A percentile compares a stretch with the other conserved stretches of the same genome.
phyloP scores from a whole-genome alignment of 139 green algal genomes.

The Spirogloea muscicola region DNA sequence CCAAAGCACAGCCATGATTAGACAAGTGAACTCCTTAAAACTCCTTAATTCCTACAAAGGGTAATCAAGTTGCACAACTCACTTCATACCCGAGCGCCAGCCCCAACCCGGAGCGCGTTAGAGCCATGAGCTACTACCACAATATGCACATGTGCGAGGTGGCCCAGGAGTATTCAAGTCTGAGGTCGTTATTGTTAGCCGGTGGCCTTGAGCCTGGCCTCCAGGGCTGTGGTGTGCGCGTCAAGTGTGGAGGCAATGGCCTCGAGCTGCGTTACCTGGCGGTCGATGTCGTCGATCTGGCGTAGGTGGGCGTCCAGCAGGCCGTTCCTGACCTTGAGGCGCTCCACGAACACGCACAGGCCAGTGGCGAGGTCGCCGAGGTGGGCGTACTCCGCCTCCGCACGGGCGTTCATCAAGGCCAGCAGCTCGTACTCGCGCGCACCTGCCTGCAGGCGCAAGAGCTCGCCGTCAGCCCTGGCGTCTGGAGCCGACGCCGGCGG shows the following conservation, averaged over 20 bases:
- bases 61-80: no score
- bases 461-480: no score
- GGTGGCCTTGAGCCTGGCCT: background rate
- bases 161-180: background rate
- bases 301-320: background rate
- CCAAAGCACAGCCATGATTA: no score
- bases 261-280: conserved; percentile 6
- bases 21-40: no score
- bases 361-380: background rate
- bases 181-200: background rate
- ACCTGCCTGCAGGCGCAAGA: background rate
- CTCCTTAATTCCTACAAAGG: no score
- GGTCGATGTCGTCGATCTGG: conserved; percentile 4
- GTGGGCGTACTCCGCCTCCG: background rate
- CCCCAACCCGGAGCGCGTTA: no score
- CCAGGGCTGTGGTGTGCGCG: background rate
- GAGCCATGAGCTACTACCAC: background rate
- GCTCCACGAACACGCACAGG: conserved; percentile 6
- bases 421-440: background rate
- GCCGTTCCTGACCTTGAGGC: no score
- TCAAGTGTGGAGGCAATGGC: conserved; percentile 5
- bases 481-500: no score
- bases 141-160: background rate
- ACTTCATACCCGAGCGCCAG: no score
- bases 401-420: background rate